These are phyloP conservation scores for Neoarthrinium moseri DNA, from an alignment of 2,329 filamentous ascomycete genomes.

Conservation along the genomic window DNA sequence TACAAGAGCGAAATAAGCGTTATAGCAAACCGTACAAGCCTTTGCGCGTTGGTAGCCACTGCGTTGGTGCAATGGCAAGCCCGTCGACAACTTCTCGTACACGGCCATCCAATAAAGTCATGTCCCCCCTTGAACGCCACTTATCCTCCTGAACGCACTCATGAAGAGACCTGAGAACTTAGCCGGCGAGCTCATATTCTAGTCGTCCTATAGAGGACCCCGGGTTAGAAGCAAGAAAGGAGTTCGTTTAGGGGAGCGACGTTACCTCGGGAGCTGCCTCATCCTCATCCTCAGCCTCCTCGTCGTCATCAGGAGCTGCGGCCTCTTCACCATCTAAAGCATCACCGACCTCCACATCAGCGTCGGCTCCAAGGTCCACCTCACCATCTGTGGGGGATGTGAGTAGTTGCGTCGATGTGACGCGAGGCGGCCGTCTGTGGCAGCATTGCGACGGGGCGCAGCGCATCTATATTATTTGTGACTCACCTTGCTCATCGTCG, in stretches of 20 bases:
- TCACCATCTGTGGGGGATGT: slow-evolving; percentile 9
- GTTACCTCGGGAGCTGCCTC: slow-evolving; percentile 19
- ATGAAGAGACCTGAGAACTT: slow-evolving; percentile 21
- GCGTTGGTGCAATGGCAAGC: no score
- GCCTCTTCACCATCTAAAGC: slow-evolving; percentile 16
- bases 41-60: no score
- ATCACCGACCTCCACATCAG: slow-evolving; percentile 20
- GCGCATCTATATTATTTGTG: not conserved
- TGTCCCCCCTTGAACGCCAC: slow-evolving; percentile 14
- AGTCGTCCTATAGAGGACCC: slow-evolving; percentile 28
- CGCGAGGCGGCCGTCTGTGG: no score
- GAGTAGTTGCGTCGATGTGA: slow-evolving; percentile 9
- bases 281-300: slow-evolving; percentile 17
- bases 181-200: slow-evolving; percentile 19
- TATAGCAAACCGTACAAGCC: no score
- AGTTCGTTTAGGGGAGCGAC: slow-evolving; percentile 1
- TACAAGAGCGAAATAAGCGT: no score
- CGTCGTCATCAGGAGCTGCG: slow-evolving; percentile 10
- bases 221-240: slow-evolving; percentile 21
- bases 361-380: slow-evolving; percentile 16
- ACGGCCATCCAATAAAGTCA: not conserved
- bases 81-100: no score
- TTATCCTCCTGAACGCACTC: slow-evolving; percentile 23
- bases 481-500: slow-evolving; percentile 15
- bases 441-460: not conserved